These are phyloP conservation scores for Paraphoma sp. DNA, from an alignment of 2,329 filamentous ascomycete species.

Conservation along the genomic window DNA sequence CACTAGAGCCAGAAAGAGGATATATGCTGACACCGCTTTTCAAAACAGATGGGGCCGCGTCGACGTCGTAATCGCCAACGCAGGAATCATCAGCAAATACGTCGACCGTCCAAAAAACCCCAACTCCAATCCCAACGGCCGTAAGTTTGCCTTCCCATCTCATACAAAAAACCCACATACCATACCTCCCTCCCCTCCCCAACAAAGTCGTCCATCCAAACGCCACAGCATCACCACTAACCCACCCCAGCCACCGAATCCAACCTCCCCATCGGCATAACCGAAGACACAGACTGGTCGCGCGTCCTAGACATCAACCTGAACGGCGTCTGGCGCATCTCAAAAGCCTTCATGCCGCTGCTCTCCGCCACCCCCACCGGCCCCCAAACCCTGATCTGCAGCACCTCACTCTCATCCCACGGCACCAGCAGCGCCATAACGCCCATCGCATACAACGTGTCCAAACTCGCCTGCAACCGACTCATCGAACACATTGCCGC, in stretches of 20 bases:
- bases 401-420: slow-evolving; percentile 20
- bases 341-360: slow-evolving; percentile 24
- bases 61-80: slow-evolving; percentile 29
- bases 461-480: slow-evolving; percentile 21
- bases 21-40: too few relatives aligned
- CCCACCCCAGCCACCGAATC: neutral
- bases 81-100: slow-evolving; percentile 25
- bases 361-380: slow-evolving; percentile 12
- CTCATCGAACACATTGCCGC: slow-evolving; percentile 28
- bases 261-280: slow-evolving; percentile 22
- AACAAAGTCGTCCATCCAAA: too few relatives aligned
- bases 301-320: slow-evolving; percentile 31
- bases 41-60: slow-evolving; percentile 11
- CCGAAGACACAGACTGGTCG: slow-evolving; percentile 24
- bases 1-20: too few relatives aligned
- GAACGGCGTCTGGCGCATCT: slow-evolving; percentile 20
- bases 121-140: neutral
- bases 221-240: too few relatives aligned
- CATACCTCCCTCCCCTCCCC: too few relatives aligned
- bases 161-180: too few relatives aligned
- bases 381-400: slow-evolving; percentile 19
- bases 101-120: neutral
- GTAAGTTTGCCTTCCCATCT: too few relatives aligned
- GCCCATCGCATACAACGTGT: slow-evolving; percentile 28
- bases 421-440: slow-evolving; percentile 7